Base-by-base conservation (phyloP, 805 yeast genomes). In the Lipomyces japonicus region DNA sequence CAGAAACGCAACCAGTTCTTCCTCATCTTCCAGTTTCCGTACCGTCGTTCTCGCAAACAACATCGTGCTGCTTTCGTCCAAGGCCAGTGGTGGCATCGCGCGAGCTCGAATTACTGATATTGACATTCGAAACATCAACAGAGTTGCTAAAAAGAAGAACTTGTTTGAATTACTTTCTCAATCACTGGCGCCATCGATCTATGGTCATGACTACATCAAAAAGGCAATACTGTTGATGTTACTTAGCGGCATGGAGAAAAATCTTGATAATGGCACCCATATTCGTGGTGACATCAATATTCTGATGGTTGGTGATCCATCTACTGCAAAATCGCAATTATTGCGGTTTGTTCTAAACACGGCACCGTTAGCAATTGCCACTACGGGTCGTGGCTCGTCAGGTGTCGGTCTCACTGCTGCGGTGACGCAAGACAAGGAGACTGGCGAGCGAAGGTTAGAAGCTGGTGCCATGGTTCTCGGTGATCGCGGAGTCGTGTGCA, bases 371-470 rank as follows among this genome's bases (percentile, higher is more conserved):
- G 97, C 97, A 2, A 89, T 93, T 61, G 97, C 97, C 24, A 93
- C 98, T 0, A 93, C 98, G 0, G 98, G 98, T 74, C 82, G 96
- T 68, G 98, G 98, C 57, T 91, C 97, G n/a, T 90, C 97, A 1
- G 98, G 98, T 68, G 98, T 93, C 39, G 98, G 98, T 87, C 77
- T 93, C 63, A 93, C 98, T 0, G 98, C 98, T 18, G 98, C 98
- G 0, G 98, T 93, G 2, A 90, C 97, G 4, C 79, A 90, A 1
- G 98, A 93, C 69, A 84, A 83, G 63, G 98, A 93, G 68, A 93
- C 98, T 0, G 97, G 97, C 53, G 98, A 93, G 71, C 77, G 97
- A 63, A 78, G 95, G 61, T 74, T 93, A 58, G 98, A 93, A 71
- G 98, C 97, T 1, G 98, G 98, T 76, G 98, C 98, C 2, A 91